A percentile compares a stretch with the other conserved stretches of the same genome.
Evolutionary conservation across 2,329 filamentous ascomycete genomes (phyloP).

Genomic region (Leptoxyphium fumago): DNA sequence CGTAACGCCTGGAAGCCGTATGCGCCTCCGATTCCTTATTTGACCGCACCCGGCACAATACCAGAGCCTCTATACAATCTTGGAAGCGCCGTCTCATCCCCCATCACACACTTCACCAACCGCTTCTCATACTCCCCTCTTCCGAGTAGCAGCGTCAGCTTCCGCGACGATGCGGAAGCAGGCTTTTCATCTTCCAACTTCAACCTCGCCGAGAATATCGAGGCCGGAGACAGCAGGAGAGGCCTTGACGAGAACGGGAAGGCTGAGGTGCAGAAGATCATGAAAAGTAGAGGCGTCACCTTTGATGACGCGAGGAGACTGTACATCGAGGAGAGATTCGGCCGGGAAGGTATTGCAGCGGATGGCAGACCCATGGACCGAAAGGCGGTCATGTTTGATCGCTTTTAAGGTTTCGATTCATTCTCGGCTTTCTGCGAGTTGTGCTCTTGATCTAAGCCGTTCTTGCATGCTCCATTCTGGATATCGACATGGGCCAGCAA

Average conservation of each 20-base stretch:
- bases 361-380: slow-evolving; percentile 82
- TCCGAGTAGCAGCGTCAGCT: slow-evolving; percentile 44
- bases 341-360: slow-evolving; percentile 71
- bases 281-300: slow-evolving; percentile 67
- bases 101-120: slow-evolving; percentile 22
- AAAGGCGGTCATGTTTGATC: slow-evolving; percentile 89
- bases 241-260: slow-evolving; percentile 74
- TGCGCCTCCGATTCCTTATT: slow-evolving; percentile 43
- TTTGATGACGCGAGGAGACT: slow-evolving; percentile 86
- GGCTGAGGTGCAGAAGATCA: slow-evolving; percentile 70
- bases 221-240: slow-evolving; percentile 59
- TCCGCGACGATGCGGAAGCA: slow-evolving; percentile 73
- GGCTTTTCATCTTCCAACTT: slow-evolving; percentile 75
- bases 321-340: slow-evolving; percentile 75
- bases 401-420: slow-evolving; percentile 1
- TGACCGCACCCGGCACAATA: slow-evolving; percentile 32
- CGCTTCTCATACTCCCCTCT: slow-evolving; percentile 62
- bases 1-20: slow-evolving; percentile 61
- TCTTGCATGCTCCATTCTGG: too few species aligned
- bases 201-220: slow-evolving; percentile 67
- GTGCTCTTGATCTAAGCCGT: too few species aligned
- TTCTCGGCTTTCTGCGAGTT: too few species aligned
- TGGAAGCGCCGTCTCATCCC: not conserved
- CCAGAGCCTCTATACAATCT: slow-evolving; percentile 40
- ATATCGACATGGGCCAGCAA: too few species aligned